These are phyloP conservation scores for Podila verticillata DNA, from an alignment of 192 early-diverging fungal genomes.

Conservation along the genomic window DNA sequence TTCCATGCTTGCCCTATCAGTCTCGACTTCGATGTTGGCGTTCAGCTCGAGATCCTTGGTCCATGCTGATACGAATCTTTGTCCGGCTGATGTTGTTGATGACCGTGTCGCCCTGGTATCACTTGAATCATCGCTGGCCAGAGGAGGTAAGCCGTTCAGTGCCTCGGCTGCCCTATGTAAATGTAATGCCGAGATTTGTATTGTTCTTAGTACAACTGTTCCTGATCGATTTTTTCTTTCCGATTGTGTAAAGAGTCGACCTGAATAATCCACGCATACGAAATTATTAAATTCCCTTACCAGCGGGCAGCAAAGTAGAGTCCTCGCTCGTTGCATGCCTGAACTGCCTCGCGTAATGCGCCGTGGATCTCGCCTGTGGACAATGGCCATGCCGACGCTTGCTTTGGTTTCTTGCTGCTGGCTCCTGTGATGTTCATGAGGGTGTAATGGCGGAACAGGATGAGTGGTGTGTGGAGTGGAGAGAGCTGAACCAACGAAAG, in stretches of 20 bases:
- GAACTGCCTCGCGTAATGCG: constrained; percentile 65
- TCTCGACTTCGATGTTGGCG: constrained; percentile 2
- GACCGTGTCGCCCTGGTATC: background rate
- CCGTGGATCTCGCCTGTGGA: constrained; percentile 29
- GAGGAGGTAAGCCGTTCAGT: constrained; percentile 51
- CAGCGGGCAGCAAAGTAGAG: constrained; percentile 79
- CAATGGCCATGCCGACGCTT: constrained; percentile 5
- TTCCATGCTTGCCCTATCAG: constrained; percentile 4
- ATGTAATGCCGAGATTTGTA: background rate
- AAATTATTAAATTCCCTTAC: constrained; percentile 48
- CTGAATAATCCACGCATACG: background rate
- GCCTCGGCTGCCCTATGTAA: constrained; percentile 61
- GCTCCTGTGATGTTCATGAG: background rate
- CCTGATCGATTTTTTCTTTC: background rate
- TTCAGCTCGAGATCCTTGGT: constrained; percentile 4
- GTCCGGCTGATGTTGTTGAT: background rate
- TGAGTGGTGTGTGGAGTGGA: background rate
- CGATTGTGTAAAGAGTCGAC: too few species aligned
- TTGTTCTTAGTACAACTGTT: background rate
- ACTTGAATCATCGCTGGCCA: background rate
- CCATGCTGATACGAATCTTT: constrained; percentile 2
- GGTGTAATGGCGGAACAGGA: background rate
- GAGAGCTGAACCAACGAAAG: background rate
- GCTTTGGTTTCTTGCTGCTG: background rate
- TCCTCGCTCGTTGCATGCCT: constrained; percentile 74